Conservation (phyloP, 2,329 filamentous ascomycete genomes). For the Sclerotinia sclerotiorum region DNA sequence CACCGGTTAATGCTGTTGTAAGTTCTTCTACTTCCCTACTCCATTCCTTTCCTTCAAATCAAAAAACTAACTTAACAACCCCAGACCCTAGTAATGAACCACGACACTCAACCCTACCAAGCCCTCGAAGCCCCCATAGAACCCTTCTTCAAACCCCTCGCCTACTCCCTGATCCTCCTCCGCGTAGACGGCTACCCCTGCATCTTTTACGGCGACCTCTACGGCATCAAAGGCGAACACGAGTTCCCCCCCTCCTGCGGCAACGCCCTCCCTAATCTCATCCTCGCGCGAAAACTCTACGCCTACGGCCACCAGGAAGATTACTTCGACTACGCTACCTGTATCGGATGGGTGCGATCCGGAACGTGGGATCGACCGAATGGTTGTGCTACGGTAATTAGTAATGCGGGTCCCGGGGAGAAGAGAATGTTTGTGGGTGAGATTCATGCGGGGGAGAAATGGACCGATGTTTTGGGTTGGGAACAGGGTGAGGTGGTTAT, state of each 20-base stretch:
- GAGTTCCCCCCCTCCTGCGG: conserved; percentile 53
- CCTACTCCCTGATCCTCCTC: conserved; percentile 70
- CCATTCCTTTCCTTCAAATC: no score
- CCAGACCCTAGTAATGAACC: conserved; percentile 69
- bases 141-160: conserved; percentile 68
- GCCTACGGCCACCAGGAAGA: conserved; percentile 65
- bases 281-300: conserved; percentile 63
- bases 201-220: conserved; percentile 70
- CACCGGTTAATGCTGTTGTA: conserved; percentile 58
- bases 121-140: conserved; percentile 61
- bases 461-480: conserved; percentile 62
- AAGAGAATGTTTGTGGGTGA: conserved; percentile 64
- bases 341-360: conserved; percentile 57
- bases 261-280: conserved; percentile 56
- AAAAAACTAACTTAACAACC: background rate
- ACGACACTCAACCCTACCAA: conserved; percentile 68
- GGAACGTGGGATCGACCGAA: conserved; percentile 51
- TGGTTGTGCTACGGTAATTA: conserved; percentile 58
- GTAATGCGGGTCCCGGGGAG: conserved; percentile 48
- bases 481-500: conserved; percentile 56
- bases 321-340: conserved; percentile 60
- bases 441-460: conserved; percentile 57
- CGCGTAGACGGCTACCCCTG: conserved; percentile 62
- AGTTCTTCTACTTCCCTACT: conserved; percentile 34
- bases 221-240: conserved; percentile 55